A percentile compares a stretch with the other conserved stretches of the same genome.
phyloP scores from a whole-genome alignment of 1,284 basidiomycete species.

The Taiwanofungus camphoratus region DNA sequence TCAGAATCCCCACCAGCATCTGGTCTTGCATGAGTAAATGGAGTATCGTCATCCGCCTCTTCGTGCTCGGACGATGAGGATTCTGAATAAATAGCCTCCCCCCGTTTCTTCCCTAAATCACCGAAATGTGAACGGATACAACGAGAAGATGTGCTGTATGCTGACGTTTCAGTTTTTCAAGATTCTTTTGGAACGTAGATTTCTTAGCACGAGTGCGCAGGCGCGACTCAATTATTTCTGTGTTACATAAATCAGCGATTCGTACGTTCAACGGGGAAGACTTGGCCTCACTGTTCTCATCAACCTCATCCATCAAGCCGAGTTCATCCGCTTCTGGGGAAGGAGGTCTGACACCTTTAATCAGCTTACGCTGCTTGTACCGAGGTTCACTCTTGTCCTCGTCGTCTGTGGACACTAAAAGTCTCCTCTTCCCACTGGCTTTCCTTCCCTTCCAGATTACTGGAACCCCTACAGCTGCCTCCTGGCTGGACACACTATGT shows the following conservation, averaged over 20 bases:
- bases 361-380: conserved; percentile 37
- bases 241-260: background rate
- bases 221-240: conserved; percentile 60
- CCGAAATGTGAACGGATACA: conserved; percentile 1
- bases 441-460: conserved; percentile 21
- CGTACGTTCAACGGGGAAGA: background rate
- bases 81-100: conserved; percentile 26
- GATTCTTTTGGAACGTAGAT: conserved; percentile 53
- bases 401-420: conserved; percentile 15
- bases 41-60: conserved; percentile 28
- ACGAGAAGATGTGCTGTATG: background rate
- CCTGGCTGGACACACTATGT: conserved; percentile 11
- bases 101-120: conserved; percentile 47
- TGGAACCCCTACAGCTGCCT: conserved; percentile 13
- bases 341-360: conserved; percentile 41
- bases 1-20: conserved; percentile 17
- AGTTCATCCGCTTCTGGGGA: conserved; percentile 37
- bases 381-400: conserved; percentile 20
- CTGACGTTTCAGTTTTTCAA: conserved; percentile 62
- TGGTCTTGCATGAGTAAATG: conserved; percentile 41
- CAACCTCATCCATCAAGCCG: conserved; percentile 51
- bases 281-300: conserved; percentile 43
- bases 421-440: conserved; percentile 13
- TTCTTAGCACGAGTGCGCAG: conserved; percentile 56
- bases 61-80: conserved; percentile 34